Evolutionary conservation across 129 eudicot genomes (phyloP).

Genomic region (Silybum marianum): DNA sequence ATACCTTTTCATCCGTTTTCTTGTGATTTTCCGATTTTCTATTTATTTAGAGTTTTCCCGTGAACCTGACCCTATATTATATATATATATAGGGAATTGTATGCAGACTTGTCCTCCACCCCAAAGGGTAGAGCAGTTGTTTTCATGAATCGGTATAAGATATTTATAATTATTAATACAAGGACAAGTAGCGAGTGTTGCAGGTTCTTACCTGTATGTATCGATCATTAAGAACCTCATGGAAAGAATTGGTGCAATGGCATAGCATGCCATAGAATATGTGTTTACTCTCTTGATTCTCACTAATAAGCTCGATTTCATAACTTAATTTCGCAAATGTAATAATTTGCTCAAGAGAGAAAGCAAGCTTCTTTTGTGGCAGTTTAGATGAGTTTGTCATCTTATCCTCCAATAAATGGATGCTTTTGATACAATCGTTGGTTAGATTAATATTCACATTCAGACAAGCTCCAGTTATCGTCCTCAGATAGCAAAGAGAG

Average conservation of each 20-base stretch:
- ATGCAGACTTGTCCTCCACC: background rate
- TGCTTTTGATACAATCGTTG: slow-evolving; percentile 55
- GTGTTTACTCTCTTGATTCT: slow-evolving; percentile 47
- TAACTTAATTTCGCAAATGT: slow-evolving; percentile 62
- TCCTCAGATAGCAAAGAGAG: slow-evolving; percentile 40
- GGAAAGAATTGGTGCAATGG: slow-evolving; percentile 47
- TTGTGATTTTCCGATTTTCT: too few relatives aligned
- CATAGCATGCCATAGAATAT: slow-evolving; percentile 41
- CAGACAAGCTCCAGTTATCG: slow-evolving; percentile 57
- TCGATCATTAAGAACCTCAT: slow-evolving; percentile 55
- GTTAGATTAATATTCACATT: slow-evolving; percentile 44
- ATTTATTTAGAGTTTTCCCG: background rate
- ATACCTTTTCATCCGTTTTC: too few relatives aligned
- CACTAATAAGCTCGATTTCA: slow-evolving; percentile 44
- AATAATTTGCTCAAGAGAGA: slow-evolving; percentile 63
- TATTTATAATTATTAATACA: background rate
- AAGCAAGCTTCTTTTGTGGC: slow-evolving; percentile 75
- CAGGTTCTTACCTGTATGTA: slow-evolving; percentile 55
- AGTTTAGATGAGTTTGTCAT: slow-evolving; percentile 53
- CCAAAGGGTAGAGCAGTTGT: background rate
- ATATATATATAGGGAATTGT: background rate
- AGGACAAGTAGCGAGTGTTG: slow-evolving; percentile 7
- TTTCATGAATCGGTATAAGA: background rate
- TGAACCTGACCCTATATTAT: background rate
- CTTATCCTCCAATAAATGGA: slow-evolving; percentile 64